A percentile compares a stretch with the other conserved stretches of the same genome.
phyloP scores from a whole-genome alignment of 2,329 filamentous ascomycete genomes.

The Exophiala aquamarina region DNA sequence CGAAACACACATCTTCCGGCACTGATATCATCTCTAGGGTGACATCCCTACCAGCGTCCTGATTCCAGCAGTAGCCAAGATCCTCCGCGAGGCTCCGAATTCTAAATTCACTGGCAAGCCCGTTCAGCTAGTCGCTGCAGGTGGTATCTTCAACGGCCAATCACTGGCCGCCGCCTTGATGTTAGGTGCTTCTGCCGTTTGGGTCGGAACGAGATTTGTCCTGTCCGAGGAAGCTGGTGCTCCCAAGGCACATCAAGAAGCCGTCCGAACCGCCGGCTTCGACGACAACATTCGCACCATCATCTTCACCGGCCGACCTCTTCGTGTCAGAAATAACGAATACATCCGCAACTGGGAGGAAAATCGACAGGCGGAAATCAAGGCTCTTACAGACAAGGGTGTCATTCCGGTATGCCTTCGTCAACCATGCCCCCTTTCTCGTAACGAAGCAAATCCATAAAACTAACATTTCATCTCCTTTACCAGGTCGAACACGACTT shows the following conservation, averaged over 20 bases:
- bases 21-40: conserved; percentile 45
- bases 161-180: conserved; percentile 86
- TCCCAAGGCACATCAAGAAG: conserved; percentile 90
- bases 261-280: conserved; percentile 84
- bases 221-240: conserved; percentile 92
- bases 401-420: conserved; percentile 65
- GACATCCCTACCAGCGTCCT: conserved; percentile 89
- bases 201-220: conserved; percentile 96
- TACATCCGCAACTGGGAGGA: conserved; percentile 97
- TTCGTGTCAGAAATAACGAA: conserved; percentile 88
- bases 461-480: not conserved
- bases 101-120: conserved; percentile 82
- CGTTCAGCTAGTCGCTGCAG: conserved; percentile 89
- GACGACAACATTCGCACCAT: conserved; percentile 96
- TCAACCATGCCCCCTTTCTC: not conserved
- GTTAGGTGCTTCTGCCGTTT: conserved; percentile 88
- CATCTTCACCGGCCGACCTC: conserved; percentile 95
- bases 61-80: conserved; percentile 85
- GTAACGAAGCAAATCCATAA: not conserved
- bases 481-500: conserved; percentile 74
- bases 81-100: conserved; percentile 71
- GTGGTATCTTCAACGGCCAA: conserved; percentile 91
- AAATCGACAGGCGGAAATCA: conserved; percentile 86
- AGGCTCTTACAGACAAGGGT: conserved; percentile 84
- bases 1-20: conserved; percentile 34